Evolutionary conservation across 2,329 filamentous ascomycete species (phyloP).

Genomic region (Parasarocladium wereldwijsianum): DNA sequence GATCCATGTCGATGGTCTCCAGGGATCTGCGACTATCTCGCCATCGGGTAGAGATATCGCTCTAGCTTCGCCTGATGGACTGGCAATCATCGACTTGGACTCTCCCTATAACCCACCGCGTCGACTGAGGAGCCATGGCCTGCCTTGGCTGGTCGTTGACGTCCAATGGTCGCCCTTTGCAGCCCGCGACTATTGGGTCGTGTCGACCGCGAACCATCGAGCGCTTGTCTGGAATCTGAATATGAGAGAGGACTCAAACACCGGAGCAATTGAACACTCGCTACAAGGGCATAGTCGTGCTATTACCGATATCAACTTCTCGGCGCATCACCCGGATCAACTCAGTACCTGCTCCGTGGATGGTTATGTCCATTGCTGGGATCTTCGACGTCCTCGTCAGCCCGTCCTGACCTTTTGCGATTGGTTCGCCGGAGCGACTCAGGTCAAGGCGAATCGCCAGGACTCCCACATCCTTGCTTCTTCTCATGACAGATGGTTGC

Average conservation of each 20-base stretch:
- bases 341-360: conserved; percentile 86
- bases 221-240: conserved; percentile 89
- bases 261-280: conserved; percentile 68
- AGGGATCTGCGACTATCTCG: conserved; percentile 86
- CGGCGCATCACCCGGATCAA: conserved; percentile 77
- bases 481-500: conserved; percentile 74
- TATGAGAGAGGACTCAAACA: conserved; percentile 55
- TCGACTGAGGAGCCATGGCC: conserved; percentile 65
- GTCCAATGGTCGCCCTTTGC: conserved; percentile 96
- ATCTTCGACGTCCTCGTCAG: conserved; percentile 58
- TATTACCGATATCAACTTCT: conserved; percentile 95
- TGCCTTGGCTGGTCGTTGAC: conserved; percentile 90
- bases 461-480: conserved; percentile 79
- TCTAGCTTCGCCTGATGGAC: conserved; percentile 74
- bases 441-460: conserved; percentile 89
- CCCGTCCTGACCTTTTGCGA: conserved; percentile 75
- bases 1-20: conserved; percentile 66
- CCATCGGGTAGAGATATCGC: conserved; percentile 84
- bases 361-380: conserved; percentile 88
- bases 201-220: conserved; percentile 71
- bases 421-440: conserved; percentile 86
- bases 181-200: conserved; percentile 74
- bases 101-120: conserved; percentile 77
- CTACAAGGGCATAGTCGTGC: conserved; percentile 71
- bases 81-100: conserved; percentile 86